Evolutionary conservation across 2,329 filamentous ascomycete species (phyloP).

Genomic region (Phyllosticta citrichinensis): DNA sequence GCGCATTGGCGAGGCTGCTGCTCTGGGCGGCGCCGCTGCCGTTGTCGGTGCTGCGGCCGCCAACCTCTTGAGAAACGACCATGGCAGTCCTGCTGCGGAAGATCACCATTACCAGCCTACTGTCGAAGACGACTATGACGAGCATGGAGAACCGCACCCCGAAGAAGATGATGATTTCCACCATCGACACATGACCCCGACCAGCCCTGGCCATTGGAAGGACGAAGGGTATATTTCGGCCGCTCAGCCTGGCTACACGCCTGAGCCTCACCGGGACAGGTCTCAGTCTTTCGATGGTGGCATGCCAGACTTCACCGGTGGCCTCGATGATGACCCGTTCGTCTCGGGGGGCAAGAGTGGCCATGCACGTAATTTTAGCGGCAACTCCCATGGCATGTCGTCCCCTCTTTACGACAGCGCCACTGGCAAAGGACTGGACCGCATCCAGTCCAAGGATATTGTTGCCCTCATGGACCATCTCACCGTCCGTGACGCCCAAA

Average conservation of each 20-base stretch:
- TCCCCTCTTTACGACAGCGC: slow-evolving; percentile 86
- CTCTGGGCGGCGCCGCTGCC: slow-evolving; percentile 44
- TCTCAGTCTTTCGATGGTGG: slow-evolving; percentile 45
- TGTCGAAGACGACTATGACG: slow-evolving; percentile 29
- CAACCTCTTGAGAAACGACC: slow-evolving; percentile 17
- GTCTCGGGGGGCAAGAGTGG: slow-evolving; percentile 38
- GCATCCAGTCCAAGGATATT: slow-evolving; percentile 93
- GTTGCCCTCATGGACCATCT: slow-evolving; percentile 97
- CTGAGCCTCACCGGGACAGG: slow-evolving; percentile 34
- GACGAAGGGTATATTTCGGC: slow-evolving; percentile 90
- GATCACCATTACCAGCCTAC: slow-evolving; percentile 25
- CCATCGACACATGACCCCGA: slow-evolving; percentile 15
- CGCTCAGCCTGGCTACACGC: slow-evolving; percentile 45
- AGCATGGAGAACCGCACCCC: slow-evolving; percentile 20
- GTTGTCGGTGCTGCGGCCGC: slow-evolving; percentile 42
- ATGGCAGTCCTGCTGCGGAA: slow-evolving; percentile 17
- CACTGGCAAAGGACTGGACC: slow-evolving; percentile 77
- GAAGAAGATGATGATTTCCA: slow-evolving; percentile 14
- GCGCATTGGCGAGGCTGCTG: slow-evolving; percentile 26
- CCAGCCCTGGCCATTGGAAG: slow-evolving; percentile 48
- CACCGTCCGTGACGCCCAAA: slow-evolving; percentile 91
- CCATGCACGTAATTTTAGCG: slow-evolving; percentile 63
- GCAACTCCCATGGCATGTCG: slow-evolving; percentile 82
- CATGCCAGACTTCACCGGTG: slow-evolving; percentile 42
- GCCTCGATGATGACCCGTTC: slow-evolving; percentile 53